Percentiles rank a stretch among this genome's conserved stretches.
These are phyloP conservation scores for Setomelanomma holmii DNA, from an alignment of 2,329 filamentous ascomycete genomes.

Conservation along the genomic window DNA sequence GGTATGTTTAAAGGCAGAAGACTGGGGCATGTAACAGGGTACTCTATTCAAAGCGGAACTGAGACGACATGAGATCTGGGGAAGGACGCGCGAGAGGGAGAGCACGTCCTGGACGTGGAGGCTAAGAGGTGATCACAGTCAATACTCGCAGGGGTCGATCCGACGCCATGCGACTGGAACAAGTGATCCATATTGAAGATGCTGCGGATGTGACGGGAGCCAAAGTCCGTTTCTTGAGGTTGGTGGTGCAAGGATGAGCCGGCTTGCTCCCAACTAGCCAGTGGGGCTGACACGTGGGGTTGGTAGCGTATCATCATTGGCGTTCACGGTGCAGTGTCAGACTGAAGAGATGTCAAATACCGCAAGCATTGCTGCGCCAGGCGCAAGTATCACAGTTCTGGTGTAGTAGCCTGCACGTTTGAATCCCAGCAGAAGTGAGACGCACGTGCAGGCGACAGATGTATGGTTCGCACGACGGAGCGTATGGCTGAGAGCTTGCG, in stretches of 20 bases:
- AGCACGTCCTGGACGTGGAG: conserved; percentile 28
- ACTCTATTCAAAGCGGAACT: too few species aligned
- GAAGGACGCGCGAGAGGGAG: conserved; percentile 28
- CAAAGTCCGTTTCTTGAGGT: conserved; percentile 20
- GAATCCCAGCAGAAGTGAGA: conserved; percentile 20
- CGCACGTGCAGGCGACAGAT: conserved; percentile 17
- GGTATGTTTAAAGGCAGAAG: too few species aligned
- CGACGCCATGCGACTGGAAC: conserved; percentile 32
- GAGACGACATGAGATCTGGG: conserved; percentile 18
- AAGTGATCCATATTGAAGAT: conserved; percentile 15
- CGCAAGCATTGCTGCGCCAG: conserved; percentile 9
- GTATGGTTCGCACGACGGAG: conserved; percentile 10
- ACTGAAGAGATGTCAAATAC: conserved; percentile 14
- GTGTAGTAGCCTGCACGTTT: conserved; percentile 5
- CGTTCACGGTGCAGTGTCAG: too few species aligned
- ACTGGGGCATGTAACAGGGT: too few species aligned
- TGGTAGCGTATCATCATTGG: conserved; percentile 29
- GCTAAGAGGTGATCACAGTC: conserved; percentile 16
- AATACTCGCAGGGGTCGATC: conserved; percentile 11
- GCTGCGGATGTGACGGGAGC: conserved; percentile 19
- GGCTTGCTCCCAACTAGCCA: conserved; percentile 13
- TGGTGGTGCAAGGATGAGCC: conserved; percentile 7
- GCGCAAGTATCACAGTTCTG: not conserved
- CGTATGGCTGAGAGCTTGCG: conserved; percentile 9
- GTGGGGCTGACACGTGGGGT: conserved; percentile 31